phyloP scores from a whole-genome alignment of 2,329 filamentous ascomycete genomes.

The Aspergillus texensis region DNA sequence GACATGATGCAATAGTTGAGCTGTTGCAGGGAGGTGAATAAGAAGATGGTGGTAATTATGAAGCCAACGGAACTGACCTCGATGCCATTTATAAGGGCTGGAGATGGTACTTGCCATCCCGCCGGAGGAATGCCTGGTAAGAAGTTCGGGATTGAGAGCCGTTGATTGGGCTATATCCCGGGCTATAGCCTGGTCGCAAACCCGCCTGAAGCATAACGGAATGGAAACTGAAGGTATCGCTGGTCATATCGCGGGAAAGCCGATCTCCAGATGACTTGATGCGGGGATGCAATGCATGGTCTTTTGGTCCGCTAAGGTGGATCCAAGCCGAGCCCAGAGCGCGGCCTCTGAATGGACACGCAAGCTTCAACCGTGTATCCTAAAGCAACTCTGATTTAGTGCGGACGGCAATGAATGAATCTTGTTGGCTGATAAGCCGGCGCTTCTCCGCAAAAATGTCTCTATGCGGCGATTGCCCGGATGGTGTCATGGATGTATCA shows the following conservation, averaged over 20 bases:
- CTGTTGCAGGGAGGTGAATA: neutral
- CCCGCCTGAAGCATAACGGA: too few relatives aligned
- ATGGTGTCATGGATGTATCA: neutral
- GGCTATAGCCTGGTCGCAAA: neutral
- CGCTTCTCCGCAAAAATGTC: neutral
- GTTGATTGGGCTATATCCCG: slow-evolving; percentile 23
- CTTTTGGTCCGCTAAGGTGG: neutral
- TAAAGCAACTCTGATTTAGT: neutral
- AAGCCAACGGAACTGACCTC: neutral
- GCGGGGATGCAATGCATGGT: too few relatives aligned
- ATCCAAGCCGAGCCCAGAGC: neutral
- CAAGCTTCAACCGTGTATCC: too few relatives aligned
- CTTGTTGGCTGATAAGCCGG: neutral
- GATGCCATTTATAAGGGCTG: neutral
- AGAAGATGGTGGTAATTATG: neutral
- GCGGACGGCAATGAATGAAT: neutral
- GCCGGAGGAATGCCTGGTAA: neutral
- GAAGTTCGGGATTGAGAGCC: neutral
- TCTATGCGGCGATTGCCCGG: neutral
- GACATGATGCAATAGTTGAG: neutral
- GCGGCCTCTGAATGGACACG: neutral
- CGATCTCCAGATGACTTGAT: too few relatives aligned
- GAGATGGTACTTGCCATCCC: neutral
- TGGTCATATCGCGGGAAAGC: too few relatives aligned
- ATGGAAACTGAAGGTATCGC: too few relatives aligned